Percentiles rank a stretch among this genome's conserved stretches.
These are phyloP conservation scores for Rhodamnia rubescens DNA, from an alignment of 345 rosid genomes.

Conservation along the genomic window DNA sequence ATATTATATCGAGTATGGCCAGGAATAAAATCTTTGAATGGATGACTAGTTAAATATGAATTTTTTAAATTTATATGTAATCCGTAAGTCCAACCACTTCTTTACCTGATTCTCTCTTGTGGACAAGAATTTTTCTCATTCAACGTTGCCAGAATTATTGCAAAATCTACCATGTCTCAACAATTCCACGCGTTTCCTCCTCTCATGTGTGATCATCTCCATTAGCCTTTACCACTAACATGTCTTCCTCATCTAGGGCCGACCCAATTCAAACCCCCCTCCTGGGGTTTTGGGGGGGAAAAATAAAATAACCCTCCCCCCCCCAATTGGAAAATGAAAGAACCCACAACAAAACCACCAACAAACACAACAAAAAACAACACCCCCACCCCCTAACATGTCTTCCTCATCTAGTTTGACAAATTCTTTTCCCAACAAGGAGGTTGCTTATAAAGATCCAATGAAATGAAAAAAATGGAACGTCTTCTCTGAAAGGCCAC, in stretches of 20 bases:
- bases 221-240: neutral
- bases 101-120: neutral
- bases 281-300: no score
- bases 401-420: neutral
- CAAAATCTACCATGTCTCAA: neutral
- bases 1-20: neutral
- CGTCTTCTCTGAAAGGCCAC: neutral
- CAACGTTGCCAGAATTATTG: neutral
- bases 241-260: neutral
- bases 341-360: no score
- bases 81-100: neutral
- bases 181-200: neutral
- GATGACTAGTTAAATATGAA: neutral
- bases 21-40: neutral
- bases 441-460: neutral
- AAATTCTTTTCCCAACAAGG: neutral
- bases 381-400: no score
- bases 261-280: no score
- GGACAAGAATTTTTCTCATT: neutral
- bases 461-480: neutral
- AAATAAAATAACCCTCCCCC: no score
- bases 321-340: no score
- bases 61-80: neutral
- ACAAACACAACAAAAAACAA: no score
- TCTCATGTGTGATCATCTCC: neutral